Conservation (phyloP, 139 green algal species). For the Chloropicon primus region DNA sequence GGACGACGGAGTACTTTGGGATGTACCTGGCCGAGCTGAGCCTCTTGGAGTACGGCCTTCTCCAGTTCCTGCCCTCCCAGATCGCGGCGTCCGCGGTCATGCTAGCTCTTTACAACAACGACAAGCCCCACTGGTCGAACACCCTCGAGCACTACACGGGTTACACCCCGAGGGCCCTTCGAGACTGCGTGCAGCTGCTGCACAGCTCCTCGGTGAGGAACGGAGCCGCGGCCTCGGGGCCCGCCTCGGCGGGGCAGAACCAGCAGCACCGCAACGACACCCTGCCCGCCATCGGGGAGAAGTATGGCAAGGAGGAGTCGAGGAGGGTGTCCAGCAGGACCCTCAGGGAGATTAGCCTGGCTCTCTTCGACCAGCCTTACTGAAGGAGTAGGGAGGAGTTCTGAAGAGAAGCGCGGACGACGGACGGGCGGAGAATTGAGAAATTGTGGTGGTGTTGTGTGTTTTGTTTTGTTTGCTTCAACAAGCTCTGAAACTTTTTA, state of each 20-base stretch:
- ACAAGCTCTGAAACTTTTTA: too few species aligned
- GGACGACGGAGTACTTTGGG: constrained; percentile 44
- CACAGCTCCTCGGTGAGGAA: constrained; percentile 9
- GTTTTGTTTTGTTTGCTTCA: too few species aligned
- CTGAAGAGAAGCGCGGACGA: background rate
- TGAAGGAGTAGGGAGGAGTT: background rate
- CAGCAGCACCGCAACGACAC: constrained; percentile 13
- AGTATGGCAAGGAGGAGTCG: constrained; percentile 35
- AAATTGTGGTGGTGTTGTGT: too few species aligned
- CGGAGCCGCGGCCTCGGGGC: constrained; percentile 3
- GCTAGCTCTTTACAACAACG: constrained; percentile 45
- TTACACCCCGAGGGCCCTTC: constrained; percentile 38
- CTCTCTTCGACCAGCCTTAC: background rate
- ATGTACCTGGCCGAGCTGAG: constrained; percentile 80
- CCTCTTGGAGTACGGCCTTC: constrained; percentile 67
- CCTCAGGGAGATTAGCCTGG: background rate
- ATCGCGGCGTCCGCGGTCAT: constrained; percentile 64
- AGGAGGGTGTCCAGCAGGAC: constrained; percentile 13
- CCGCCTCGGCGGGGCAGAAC: background rate
- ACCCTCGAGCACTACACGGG: constrained; percentile 52
- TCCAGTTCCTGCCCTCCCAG: constrained; percentile 60
- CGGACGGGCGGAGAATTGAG: too few species aligned
- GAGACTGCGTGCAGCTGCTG: constrained; percentile 21
- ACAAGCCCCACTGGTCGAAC: constrained; percentile 28
- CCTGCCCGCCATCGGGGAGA: constrained; percentile 38